Evolutionary conservation across 2,329 filamentous ascomycete genomes (phyloP).

Genomic region (Trichophyton benhamiae): DNA sequence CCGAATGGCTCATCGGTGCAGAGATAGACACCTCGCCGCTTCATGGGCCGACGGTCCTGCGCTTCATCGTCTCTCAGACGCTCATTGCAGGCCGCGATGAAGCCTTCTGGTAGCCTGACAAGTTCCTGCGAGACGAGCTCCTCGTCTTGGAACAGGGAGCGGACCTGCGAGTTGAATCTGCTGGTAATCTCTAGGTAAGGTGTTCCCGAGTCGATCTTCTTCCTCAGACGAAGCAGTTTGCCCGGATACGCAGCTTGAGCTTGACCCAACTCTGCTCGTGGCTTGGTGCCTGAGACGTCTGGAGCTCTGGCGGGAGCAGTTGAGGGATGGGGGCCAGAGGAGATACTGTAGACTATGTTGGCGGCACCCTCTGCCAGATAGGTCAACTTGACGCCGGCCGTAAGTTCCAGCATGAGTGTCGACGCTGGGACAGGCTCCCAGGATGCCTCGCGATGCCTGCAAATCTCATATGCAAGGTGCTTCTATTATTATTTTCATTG

Average conservation of each 20-base stretch:
- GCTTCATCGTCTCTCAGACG: conserved; percentile 41
- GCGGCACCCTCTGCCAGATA: conserved; percentile 60
- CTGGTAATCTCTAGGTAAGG: conserved; percentile 38
- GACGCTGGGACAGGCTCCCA: not conserved
- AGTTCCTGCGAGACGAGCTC: conserved; percentile 47
- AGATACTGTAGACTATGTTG: conserved; percentile 60
- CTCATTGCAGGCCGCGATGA: conserved; percentile 42
- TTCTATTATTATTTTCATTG: not conserved
- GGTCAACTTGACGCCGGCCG: conserved; percentile 23
- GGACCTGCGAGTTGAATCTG: conserved; percentile 34
- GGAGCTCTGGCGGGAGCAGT: too few species aligned
- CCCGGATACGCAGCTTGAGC: conserved; percentile 18
- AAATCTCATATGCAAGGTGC: not conserved
- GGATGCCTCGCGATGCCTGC: conserved; percentile 13
- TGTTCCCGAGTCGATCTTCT: conserved; percentile 40
- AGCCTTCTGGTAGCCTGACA: conserved; percentile 34
- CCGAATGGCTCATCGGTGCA: conserved; percentile 48
- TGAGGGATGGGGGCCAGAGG: conserved; percentile 21
- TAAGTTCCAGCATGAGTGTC: conserved; percentile 23
- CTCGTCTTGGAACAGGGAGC: conserved; percentile 43
- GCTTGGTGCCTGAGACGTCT: not conserved
- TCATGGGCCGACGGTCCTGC: conserved; percentile 31
- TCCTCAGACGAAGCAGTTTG: conserved; percentile 50
- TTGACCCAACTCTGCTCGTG: conserved; percentile 11
- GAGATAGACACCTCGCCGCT: conserved; percentile 41